phyloP scores from a whole-genome alignment of 2,329 filamentous ascomycete species.

The Claviceps sp. region DNA sequence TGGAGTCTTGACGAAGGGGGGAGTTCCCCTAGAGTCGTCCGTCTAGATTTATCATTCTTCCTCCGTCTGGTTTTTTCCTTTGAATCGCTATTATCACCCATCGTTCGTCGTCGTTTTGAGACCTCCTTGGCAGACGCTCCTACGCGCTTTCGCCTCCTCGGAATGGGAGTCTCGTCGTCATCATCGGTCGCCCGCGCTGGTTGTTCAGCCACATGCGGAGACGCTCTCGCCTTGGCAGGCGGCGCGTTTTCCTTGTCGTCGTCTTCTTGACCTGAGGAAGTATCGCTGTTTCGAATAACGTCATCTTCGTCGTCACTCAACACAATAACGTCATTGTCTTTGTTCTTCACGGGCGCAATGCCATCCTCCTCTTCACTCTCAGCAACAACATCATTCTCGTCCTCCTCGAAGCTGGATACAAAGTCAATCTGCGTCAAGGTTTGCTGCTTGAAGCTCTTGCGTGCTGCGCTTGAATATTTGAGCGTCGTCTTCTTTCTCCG shows the following conservation, averaged over 20 bases:
- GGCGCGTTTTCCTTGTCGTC: conserved; percentile 9
- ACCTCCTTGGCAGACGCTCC: not conserved
- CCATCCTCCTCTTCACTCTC: conserved; percentile 16
- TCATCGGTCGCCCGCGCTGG: conserved; percentile 1
- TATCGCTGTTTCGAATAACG: not conserved
- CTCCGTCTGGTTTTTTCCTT: not conserved
- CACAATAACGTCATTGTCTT: conserved; percentile 11
- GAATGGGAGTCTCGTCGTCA: conserved; percentile 12
- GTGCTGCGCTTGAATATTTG: conserved; percentile 20
- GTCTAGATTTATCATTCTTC: conserved; percentile 9
- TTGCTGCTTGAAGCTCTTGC: conserved; percentile 22
- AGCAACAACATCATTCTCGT: conserved; percentile 12
- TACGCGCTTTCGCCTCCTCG: conserved; percentile 12
- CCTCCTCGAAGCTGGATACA: conserved; percentile 21
- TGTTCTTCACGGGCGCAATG: conserved; percentile 13
- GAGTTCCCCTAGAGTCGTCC: conserved; percentile 20
- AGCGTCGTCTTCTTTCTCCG: conserved; percentile 19
- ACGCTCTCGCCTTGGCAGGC: not conserved
- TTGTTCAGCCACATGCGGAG: not conserved
- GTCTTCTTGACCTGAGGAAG: not conserved
- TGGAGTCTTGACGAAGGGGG: conserved; percentile 20
- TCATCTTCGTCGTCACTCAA: conserved; percentile 16
- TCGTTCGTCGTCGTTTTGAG: conserved; percentile 1
- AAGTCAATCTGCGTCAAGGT: conserved; percentile 30
- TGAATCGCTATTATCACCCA: conserved; percentile 4